These are phyloP conservation scores for Williopsis jadinii DNA, from an alignment of 1,139 yeast genomes.

Conservation along the genomic window DNA sequence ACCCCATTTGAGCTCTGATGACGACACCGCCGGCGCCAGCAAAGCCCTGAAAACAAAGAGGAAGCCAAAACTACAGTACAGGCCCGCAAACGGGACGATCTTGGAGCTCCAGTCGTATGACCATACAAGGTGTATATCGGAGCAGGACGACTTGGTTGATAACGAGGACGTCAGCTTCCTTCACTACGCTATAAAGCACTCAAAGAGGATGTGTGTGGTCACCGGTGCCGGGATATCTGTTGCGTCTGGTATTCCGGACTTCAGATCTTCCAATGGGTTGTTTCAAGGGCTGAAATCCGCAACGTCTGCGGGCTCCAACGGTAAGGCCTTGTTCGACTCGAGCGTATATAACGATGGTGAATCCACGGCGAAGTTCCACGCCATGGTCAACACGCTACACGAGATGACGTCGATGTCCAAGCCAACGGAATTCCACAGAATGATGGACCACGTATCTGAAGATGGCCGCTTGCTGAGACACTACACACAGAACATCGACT, in stretches of 20 bases:
- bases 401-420: constrained; percentile 46
- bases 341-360: constrained; percentile 65
- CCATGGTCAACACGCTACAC: constrained; percentile 62
- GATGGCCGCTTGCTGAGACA: constrained; percentile 62
- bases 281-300: constrained; percentile 53
- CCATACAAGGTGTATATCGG: constrained; percentile 20
- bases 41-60: constrained; percentile 15
- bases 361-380: constrained; percentile 59
- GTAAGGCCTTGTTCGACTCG: constrained; percentile 76
- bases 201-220: constrained; percentile 45
- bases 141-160: constrained; percentile 26
- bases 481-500: constrained; percentile 69
- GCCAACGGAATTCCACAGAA: constrained; percentile 70
- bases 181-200: constrained; percentile 39
- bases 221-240: constrained; percentile 91
- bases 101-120: constrained; percentile 28
- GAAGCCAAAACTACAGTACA: constrained; percentile 34
- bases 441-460: constrained; percentile 50
- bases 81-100: constrained; percentile 36
- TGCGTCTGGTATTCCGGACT: constrained; percentile 88
- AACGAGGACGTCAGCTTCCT: constrained; percentile 34
- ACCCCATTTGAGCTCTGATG: neutral
- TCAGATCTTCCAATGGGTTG: constrained; percentile 71
- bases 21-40: neutral
- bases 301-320: constrained; percentile 44